Base-by-base conservation (phyloP, 2,329 filamentous ascomycete genomes). In the Alternaria burnsii region DNA sequence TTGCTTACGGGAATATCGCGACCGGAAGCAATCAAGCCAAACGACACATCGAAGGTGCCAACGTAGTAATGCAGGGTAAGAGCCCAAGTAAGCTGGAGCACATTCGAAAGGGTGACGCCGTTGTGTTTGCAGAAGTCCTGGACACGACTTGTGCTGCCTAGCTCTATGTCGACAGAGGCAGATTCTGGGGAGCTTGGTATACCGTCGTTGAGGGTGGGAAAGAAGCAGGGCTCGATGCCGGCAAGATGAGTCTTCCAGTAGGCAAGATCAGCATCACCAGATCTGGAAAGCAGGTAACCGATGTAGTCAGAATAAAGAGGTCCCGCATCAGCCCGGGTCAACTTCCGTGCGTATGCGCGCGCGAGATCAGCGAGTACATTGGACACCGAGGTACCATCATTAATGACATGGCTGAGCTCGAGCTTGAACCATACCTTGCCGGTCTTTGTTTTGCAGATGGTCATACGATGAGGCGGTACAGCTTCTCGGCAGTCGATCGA, bases 11-110 rank as follows among this genome's bases (percentile, higher is more conserved):
- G 80, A 4, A 82, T 78, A 60, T 87, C 85, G 14, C 86, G 79
- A 2, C 86, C 86, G 0, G 84, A 84, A 4, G 84, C 72, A 0
- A 86, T 79, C 56, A 86, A 84, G 1, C 85, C 86, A 60, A 87
- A 87, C 30, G 82, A 84, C 0, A 86, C 80, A 41, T 85, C 81
- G 3, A 77, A 75, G 0, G 76, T 72, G 0, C 80, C 80, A 1
- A 84, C 84, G 63, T 85, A 86, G 30, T 73, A 74, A 3, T 81
- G 78, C 4, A 88, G 68, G 0, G 85, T 78, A 20, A 87, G 76
- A 1, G 81, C 82, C 86, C 86, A 87, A 0, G 79, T 79, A 28
- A 84, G 77, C 54, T 86, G 84, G 0, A 87, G 76, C 2, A 87
- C 66, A 34, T 80, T 84, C 0, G 85, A 82, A 0, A 83, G 61